Base-by-base conservation (phyloP, 2,329 filamentous ascomycete genomes). In the Botryotinia narcissicola region DNA sequence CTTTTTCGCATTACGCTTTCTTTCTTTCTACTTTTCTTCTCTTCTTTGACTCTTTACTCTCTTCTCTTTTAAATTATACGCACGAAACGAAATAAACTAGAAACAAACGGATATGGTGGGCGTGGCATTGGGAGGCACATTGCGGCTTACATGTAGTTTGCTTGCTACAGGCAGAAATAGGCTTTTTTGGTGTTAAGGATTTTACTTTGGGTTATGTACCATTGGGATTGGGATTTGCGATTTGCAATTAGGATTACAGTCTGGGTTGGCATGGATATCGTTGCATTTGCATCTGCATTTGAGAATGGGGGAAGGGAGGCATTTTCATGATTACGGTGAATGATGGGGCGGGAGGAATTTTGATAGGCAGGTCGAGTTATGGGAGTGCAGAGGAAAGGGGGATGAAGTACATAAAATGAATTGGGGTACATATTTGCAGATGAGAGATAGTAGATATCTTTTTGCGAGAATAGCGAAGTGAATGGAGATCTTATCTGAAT, bases 81-180 rank as follows among this genome's bases (percentile, higher is more conserved):
- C 66, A 42, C 37, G 66, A 57, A 57, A 69, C n/a, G 66, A 69
- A 69, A 69, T 48, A 57, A 6, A 57, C 66, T 57, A 69, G 48
- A 69, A 22, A 29, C n/a, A 29, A 40, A 32, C 32, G 18, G 35
- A 40, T 10, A 57, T 69, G 51, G 51, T 40, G 35, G 59, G 22
- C 61, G 42, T 46, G 48, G 66, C 48, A 69, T 69, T 32, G 48
- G 66, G 64, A 40, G 48, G 66, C 48, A 57, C 16, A 42, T 51
- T 57, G 40, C 54, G 48, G 37, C 51, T 57, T 18, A 57, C 51
- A 22, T 68, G 35, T 32, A 25, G 37, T n/a, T 42, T 16, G 61
- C 37, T 42, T 22, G 25, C 37, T 18, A 29, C 37, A n/a, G 25
- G 37, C 16, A 51, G n/a, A 29, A 29, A 29, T 9, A 29, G 48